These are phyloP conservation scores for Dentipellis fragilis DNA, from an alignment of 768 basidiomycete genomes.

Conservation along the genomic window DNA sequence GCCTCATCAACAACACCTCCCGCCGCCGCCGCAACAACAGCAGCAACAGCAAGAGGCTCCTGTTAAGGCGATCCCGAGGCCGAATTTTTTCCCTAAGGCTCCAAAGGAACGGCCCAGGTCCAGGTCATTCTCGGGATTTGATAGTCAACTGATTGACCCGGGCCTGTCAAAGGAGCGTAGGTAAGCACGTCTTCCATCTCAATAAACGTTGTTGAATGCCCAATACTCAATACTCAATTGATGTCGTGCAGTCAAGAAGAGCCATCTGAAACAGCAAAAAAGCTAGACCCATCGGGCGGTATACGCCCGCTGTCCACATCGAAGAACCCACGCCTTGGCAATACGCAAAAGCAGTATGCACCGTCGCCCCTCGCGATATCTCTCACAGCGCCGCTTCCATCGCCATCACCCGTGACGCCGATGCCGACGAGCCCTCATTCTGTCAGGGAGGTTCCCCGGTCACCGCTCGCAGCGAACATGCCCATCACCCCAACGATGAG, in stretches of 20 bases:
- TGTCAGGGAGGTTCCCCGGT: not conserved
- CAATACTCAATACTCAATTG: not conserved
- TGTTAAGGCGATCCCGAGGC: constrained; percentile 30
- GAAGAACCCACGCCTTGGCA: no score
- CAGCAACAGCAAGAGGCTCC: constrained; percentile 1
- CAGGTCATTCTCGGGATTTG: constrained; percentile 69
- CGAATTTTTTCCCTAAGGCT: constrained; percentile 55
- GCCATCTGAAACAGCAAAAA: not conserved
- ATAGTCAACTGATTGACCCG: constrained; percentile 24
- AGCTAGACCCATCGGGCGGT: no score
- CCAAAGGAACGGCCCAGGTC: constrained; percentile 45
- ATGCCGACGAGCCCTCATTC: not conserved
- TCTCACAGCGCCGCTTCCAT: not conserved
- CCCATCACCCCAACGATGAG: not conserved
- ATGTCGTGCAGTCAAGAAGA: constrained; percentile 1
- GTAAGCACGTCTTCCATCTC: constrained; percentile 9
- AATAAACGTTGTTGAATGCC: no score
- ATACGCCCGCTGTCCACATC: no score
- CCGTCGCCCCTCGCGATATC: constrained; percentile 13
- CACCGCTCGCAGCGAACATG: not conserved
- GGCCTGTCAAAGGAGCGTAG: constrained; percentile 7
- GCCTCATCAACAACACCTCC: no score
- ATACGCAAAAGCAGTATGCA: constrained; percentile 10
- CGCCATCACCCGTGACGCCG: not conserved
- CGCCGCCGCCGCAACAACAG: not conserved